phyloP scores from a whole-genome alignment of 805 yeast species.

The Yarrowia sp. region DNA sequence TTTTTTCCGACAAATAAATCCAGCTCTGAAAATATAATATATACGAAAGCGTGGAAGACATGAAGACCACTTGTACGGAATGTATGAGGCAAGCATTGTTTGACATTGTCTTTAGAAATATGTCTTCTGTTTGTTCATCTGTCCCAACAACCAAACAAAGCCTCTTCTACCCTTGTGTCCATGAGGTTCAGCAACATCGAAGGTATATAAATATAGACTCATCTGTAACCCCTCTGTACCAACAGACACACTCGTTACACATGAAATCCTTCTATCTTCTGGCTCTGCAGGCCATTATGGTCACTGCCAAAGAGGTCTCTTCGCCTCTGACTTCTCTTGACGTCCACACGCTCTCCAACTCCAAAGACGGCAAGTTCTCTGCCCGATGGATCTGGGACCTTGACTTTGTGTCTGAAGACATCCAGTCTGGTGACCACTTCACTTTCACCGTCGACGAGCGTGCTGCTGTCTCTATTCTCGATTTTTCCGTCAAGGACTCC shows the following conservation, averaged over 20 bases:
- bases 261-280: constrained; percentile 7
- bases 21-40: no score
- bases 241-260: not conserved
- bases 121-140: no score
- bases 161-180: no score
- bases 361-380: not conserved
- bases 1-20: no score
- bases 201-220: no score
- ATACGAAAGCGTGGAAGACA: no score
- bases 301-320: constrained; percentile 10
- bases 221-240: no score
- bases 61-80: no score
- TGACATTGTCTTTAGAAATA: no score
- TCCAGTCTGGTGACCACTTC: constrained; percentile 8
- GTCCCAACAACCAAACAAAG: no score
- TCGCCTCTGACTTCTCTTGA: constrained; percentile 2
- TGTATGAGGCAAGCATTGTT: no score
- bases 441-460: not conserved
- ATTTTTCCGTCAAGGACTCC: not conserved
- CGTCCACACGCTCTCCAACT: not conserved
- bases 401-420: not conserved
- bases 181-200: no score
- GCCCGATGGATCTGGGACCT: not conserved
- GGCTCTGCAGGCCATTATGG: not conserved
- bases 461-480: not conserved